Conservation (phyloP, 345 rosid genomes). For the Gossypium mustelinum region DNA sequence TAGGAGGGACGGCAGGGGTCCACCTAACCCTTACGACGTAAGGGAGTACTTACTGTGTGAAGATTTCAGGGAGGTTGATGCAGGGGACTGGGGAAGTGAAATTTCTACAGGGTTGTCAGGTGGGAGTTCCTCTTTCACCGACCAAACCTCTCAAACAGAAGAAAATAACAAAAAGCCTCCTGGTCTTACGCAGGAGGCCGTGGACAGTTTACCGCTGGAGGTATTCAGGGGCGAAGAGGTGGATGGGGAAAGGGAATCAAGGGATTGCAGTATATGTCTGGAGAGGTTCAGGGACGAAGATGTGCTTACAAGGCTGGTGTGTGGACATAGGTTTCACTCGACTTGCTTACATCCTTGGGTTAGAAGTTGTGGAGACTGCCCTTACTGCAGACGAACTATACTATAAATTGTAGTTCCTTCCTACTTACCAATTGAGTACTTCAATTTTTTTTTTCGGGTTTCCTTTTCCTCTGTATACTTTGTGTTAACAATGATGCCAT, state of each 20-base stretch:
- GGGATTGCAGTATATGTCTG: slow-evolving; percentile 76
- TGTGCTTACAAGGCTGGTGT: slow-evolving; percentile 49
- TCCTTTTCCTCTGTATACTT: too few relatives aligned
- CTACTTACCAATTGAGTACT: too few relatives aligned
- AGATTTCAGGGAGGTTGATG: slow-evolving; percentile 41
- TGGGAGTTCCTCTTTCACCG: slow-evolving; percentile 20
- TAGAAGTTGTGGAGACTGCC: slow-evolving; percentile 83
- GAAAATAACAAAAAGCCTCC: slow-evolving; percentile 56
- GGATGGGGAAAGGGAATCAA: slow-evolving; percentile 24
- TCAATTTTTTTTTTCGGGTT: too few relatives aligned
- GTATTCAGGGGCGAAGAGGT: slow-evolving; percentile 33
- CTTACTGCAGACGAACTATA: slow-evolving; percentile 72
- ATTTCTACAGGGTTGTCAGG: slow-evolving; percentile 20
- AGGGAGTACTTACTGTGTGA: slow-evolving; percentile 28
- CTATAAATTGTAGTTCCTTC: not conserved
- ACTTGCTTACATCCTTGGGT: slow-evolving; percentile 87
- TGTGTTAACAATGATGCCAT: too few relatives aligned
- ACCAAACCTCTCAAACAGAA: slow-evolving; percentile 30
- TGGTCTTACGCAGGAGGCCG: slow-evolving; percentile 59
- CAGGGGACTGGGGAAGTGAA: slow-evolving; percentile 40
- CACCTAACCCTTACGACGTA: slow-evolving; percentile 7
- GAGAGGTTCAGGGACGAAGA: slow-evolving; percentile 70
- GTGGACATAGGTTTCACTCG: slow-evolving; percentile 69
- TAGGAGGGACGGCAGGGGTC: slow-evolving; percentile 38
- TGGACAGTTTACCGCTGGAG: slow-evolving; percentile 46